Conservation (phyloP, 352 stramenopile genomes). For the Globisporangium megalacanthum region DNA sequence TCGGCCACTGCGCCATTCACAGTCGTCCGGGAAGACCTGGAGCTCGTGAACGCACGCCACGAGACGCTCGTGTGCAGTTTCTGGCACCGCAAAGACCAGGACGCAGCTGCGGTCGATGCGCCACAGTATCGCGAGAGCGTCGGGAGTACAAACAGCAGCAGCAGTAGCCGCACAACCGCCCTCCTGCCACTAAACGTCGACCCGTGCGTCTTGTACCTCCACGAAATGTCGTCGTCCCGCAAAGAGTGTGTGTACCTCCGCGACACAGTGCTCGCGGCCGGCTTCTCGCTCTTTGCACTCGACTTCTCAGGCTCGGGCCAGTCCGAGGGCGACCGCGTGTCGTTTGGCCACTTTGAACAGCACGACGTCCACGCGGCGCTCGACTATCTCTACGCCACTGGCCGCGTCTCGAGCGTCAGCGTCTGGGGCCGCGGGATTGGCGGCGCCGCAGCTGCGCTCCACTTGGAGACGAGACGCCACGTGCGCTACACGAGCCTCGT, state of each 20-base stretch:
- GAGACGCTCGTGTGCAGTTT: conserved; percentile 70
- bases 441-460: conserved; percentile 42
- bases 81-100: conserved; percentile 28
- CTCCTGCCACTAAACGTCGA: background rate
- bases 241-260: conserved; percentile 73
- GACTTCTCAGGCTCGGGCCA: conserved; percentile 66
- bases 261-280: conserved; percentile 36
- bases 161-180: background rate
- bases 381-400: conserved; percentile 63
- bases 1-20: conserved; percentile 5
- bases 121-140: conserved; percentile 14
- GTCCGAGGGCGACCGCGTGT: conserved; percentile 59
- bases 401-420: conserved; percentile 39
- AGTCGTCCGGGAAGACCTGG: conserved; percentile 51
- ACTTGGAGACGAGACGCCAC: conserved; percentile 31
- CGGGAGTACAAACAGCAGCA: conserved; percentile 22
- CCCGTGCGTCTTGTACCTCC: conserved; percentile 71
- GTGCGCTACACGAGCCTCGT: conserved; percentile 44
- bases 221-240: conserved; percentile 72
- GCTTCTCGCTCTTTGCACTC: conserved; percentile 70
- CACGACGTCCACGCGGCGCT: conserved; percentile 52
- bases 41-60: conserved; percentile 39
- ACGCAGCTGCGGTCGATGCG: background rate
- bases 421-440: conserved; percentile 70
- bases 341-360: conserved; percentile 67